Conservation (phyloP, 768 basidiomycete genomes). For the Filobasidium floriforme region DNA sequence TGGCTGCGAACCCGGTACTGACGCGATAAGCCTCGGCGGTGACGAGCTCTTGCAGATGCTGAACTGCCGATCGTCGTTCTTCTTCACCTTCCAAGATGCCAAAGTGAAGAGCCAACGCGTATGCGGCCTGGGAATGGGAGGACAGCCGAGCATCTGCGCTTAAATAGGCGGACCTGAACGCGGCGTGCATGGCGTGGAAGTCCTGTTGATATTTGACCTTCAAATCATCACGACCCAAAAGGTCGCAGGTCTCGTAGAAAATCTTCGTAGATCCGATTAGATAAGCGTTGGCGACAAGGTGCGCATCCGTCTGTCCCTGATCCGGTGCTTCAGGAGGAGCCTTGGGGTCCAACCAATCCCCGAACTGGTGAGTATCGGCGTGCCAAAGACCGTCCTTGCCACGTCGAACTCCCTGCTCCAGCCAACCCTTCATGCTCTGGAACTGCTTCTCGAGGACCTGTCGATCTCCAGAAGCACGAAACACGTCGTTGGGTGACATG, state of each 20-base stretch:
- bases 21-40: slow-evolving; percentile 30
- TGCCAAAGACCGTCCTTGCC: slow-evolving; percentile 27
- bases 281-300: slow-evolving; percentile 38
- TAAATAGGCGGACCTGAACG: slow-evolving; percentile 33
- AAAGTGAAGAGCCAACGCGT: slow-evolving; percentile 33
- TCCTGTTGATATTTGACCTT: slow-evolving; percentile 25
- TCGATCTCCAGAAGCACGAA: slow-evolving; percentile 27
- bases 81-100: too few relatives aligned
- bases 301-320: slow-evolving; percentile 30
- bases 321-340: slow-evolving; percentile 31
- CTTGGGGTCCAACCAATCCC: slow-evolving; percentile 39
- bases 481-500: slow-evolving; percentile 32
- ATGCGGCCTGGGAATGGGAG: slow-evolving; percentile 35
- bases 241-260: slow-evolving; percentile 23
- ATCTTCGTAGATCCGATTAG: slow-evolving; percentile 29
- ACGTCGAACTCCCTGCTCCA: slow-evolving; percentile 32
- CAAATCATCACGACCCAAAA: slow-evolving; percentile 27
- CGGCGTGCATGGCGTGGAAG: slow-evolving; percentile 15
- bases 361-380: slow-evolving; percentile 24
- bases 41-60: slow-evolving; percentile 17
- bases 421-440: slow-evolving; percentile 32
- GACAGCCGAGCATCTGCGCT: slow-evolving; percentile 29
- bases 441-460: slow-evolving; percentile 28
- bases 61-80: slow-evolving; percentile 11
- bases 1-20: slow-evolving; percentile 41